These are phyloP conservation scores for Lasiosphaeria miniovina DNA, from an alignment of 495 filamentous ascomycete genomes.

Conservation along the genomic window DNA sequence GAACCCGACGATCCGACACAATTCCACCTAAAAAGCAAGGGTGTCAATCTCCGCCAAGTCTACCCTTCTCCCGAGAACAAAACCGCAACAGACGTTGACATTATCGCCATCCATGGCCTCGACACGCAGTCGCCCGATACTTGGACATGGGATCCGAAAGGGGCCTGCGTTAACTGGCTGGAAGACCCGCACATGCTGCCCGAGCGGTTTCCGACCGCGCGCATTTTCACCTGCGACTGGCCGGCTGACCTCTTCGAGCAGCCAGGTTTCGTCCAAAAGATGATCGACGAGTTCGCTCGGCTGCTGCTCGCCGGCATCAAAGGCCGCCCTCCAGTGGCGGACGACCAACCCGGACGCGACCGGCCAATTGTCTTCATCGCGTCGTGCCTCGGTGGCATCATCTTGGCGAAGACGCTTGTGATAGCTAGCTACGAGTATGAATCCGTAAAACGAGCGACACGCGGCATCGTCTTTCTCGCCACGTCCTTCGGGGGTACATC, in stretches of 20 bases:
- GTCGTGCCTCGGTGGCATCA: slow-evolving; percentile 35
- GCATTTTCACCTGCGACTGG: slow-evolving; percentile 32
- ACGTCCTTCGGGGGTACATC: slow-evolving; percentile 33
- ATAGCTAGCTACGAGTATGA: slow-evolving; percentile 13
- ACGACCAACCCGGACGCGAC: too few species aligned
- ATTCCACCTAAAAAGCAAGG: too few species aligned
- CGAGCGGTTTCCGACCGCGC: slow-evolving; percentile 8
- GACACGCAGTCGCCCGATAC: slow-evolving; percentile 28
- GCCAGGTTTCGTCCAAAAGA: too few species aligned
- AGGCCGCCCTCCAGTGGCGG: too few species aligned
- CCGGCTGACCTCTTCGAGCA: slow-evolving; percentile 20
- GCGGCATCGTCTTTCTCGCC: slow-evolving; percentile 34
- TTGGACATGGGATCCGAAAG: slow-evolving; percentile 21
- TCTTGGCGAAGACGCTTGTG: slow-evolving; percentile 30
- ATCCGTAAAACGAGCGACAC: slow-evolving; percentile 16
- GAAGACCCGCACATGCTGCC: slow-evolving; percentile 23
- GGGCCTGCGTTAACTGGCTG: slow-evolving; percentile 24
- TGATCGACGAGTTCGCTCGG: too few species aligned
- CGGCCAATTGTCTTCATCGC: slow-evolving; percentile 25
- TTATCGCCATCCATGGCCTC: slow-evolving; percentile 31
- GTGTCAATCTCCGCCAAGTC: too few species aligned
- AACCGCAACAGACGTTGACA: slow-evolving; percentile 23
- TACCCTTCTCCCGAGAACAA: too few species aligned
- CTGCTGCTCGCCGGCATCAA: too few species aligned
- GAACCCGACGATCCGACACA: too few species aligned